Evolutionary conservation across 2,329 filamentous ascomycete species (phyloP).

Genomic region (Acephala macrosclerotiorum): DNA sequence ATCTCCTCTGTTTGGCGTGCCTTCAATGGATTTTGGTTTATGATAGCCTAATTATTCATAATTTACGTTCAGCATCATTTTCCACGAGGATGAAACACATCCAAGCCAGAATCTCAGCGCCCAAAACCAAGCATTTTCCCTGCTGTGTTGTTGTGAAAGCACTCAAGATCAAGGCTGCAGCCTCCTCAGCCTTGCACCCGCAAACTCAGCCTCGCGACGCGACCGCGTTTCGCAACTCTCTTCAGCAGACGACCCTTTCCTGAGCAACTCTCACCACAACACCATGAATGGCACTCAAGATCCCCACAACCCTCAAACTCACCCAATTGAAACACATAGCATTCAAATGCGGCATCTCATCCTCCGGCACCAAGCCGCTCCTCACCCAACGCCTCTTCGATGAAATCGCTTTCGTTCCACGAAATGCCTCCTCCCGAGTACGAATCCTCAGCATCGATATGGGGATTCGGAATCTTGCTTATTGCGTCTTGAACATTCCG

Average conservation of each 20-base stretch:
- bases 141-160: background rate
- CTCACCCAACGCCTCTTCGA: conserved; percentile 59
- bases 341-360: conserved; percentile 64
- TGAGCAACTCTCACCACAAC: background rate
- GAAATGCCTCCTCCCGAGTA: conserved; percentile 21
- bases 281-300: conserved; percentile 42
- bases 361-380: conserved; percentile 64
- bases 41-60: too few relatives aligned
- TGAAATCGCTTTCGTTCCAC: conserved; percentile 41
- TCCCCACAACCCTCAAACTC: conserved; percentile 52
- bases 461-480: conserved; percentile 83
- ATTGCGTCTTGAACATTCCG: conserved; percentile 61
- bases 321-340: conserved; percentile 65
- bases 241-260: background rate
- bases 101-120: too few relatives aligned
- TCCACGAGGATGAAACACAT: too few relatives aligned
- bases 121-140: background rate
- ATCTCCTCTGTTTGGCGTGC: too few relatives aligned
- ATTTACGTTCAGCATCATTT: too few relatives aligned
- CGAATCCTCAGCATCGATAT: conserved; percentile 81
- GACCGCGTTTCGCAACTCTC: conserved; percentile 10
- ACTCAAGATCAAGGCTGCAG: background rate
- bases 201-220: conserved; percentile 21
- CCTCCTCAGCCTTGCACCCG: conserved; percentile 19
- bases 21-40: too few relatives aligned